A percentile compares a stretch with the other conserved stretches of the same genome.
Evolutionary conservation across 2,329 filamentous ascomycete species (phyloP).

Genomic region (Colletotrichum sp.): DNA sequence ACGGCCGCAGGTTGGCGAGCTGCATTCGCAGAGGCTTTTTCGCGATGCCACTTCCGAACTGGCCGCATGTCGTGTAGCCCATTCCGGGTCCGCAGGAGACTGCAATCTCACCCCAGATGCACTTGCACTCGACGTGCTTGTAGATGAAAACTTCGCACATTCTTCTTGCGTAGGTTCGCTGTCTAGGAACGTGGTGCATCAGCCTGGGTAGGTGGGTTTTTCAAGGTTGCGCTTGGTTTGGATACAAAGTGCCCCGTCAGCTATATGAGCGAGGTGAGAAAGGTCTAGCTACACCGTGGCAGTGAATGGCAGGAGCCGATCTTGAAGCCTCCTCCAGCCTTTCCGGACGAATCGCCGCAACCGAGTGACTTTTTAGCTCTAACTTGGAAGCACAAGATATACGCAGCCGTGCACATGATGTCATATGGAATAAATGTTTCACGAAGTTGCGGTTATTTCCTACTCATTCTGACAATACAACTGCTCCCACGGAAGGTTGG

Average conservation of each 20-base stretch:
- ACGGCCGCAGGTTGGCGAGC: constrained; percentile 40
- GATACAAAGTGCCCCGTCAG: background rate
- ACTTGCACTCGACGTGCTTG: constrained; percentile 52
- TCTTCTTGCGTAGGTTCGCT: background rate
- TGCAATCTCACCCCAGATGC: constrained; percentile 56
- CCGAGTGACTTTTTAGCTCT: background rate
- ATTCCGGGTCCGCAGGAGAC: constrained; percentile 51
- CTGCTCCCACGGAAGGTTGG: background rate
- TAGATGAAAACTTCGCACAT: constrained; percentile 58
- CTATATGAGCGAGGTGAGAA: background rate
- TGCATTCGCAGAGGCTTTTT: constrained; percentile 40
- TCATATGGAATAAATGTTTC: background rate
- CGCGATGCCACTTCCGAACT: constrained; percentile 32
- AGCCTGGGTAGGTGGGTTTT: background rate
- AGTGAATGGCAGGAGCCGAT: background rate
- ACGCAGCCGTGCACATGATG: background rate
- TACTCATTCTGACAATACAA: background rate
- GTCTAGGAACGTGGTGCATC: background rate
- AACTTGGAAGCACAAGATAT: background rate
- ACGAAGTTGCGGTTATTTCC: background rate
- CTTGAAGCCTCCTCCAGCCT: background rate
- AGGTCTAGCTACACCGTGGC: background rate
- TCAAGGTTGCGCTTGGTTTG: background rate
- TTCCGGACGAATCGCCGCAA: background rate
- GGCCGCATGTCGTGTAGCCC: constrained; percentile 55